Base-by-base conservation (phyloP, 2,329 filamentous ascomycete genomes). In the Cladophialophora exuberans region DNA sequence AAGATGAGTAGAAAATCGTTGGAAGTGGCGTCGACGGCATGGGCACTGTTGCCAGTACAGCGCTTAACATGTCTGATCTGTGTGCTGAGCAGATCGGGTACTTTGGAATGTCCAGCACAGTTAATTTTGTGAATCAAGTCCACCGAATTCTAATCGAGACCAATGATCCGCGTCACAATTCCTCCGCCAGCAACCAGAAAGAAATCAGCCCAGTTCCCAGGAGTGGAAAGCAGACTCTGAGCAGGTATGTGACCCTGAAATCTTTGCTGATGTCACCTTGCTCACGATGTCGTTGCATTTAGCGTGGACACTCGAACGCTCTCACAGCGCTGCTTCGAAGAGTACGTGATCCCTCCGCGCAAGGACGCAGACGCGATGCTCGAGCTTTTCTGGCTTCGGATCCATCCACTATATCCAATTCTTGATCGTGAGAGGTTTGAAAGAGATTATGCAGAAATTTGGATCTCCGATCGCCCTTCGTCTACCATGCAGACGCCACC, bases 371-470 rank as follows among this genome's bases (percentile, higher is more conserved):
- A 79, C 45, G 68, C 69, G 33, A 65, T 79, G 1, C 72, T 77
- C 65, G 67, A 71, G 1, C 66, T 75, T 0, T 79, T 79, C 52
- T 79, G 76, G 77, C 66, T 67, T 22, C 73, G 72, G 30, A 74
- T 78, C 2, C 73, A 78, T 30, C 74, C 76, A 0, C 56, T 79
- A 0, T 79, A 79, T 35, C 76, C 77, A 0, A 73, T 79, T 38
- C 61, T 80, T 1, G 72, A 79, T 20, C 65, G 67, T 4, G 52
- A 64, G 1, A 61, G 65, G 0, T 74, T 77, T 66, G 65, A 67
- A 11, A 57, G 59, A 0, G 66, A 71, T 0, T 80, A 79, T 54
- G 50, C 63, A 3, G 69, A 69, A 0, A 62, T 77, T 1, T 79
- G 77, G 63, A 66, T 68, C 69, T 5, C 67, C 75, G 42, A 71